Base-by-base conservation (phyloP, 2,329 filamentous ascomycete genomes). In the Diaporthe sp. region DNA sequence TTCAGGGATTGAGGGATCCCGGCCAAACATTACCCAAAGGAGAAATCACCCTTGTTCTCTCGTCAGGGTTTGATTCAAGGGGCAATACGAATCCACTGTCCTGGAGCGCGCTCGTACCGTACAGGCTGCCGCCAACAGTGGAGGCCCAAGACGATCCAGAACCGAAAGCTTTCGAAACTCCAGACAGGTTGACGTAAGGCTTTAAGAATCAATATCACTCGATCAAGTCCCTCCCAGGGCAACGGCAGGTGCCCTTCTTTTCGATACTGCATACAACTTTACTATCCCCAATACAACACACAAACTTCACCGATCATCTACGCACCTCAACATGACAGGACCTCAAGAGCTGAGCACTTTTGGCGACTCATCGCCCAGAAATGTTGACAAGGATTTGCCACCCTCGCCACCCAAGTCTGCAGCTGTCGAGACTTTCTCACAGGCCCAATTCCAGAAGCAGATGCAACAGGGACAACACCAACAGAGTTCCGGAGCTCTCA, bases 401-500 rank as follows among this genome's bases (percentile, higher is more conserved):
- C 75, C 75, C 13, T 75, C 73, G 57, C 75, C 75, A 61, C 75
- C 75, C 55, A 75, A 69, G 31, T 76, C 75, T 9, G 61, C 73
- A 44, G 46, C 73, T 37, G 73, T 67, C 53, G 68, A 76, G 53
- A 72, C 73, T 12, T 75, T 75, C 34, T 49, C 74, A 44, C 68
- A 72, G 55, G 53, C 68, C 46, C 70, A 75, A 22, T 25, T 59
- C 34, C 75, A 70, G 37, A 39, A 76, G 44, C 72, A 71, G 34
- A 58, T 71, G 49, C 72, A 71, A 42, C 71, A 34, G 10, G 53
- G 53, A 13, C 57, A 62, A 13, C 49, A 73, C 13, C 46, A 53
- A 44, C 49, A 73, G 7, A 69, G 55, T 37, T 70, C 75, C 15
- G 74, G 73, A 28, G 67, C 91, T 15, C 85, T 92, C 61, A 87